These are phyloP conservation scores for Leishmania tropica DNA, from an alignment of 208 protist genomes.

Conservation along the genomic window DNA sequence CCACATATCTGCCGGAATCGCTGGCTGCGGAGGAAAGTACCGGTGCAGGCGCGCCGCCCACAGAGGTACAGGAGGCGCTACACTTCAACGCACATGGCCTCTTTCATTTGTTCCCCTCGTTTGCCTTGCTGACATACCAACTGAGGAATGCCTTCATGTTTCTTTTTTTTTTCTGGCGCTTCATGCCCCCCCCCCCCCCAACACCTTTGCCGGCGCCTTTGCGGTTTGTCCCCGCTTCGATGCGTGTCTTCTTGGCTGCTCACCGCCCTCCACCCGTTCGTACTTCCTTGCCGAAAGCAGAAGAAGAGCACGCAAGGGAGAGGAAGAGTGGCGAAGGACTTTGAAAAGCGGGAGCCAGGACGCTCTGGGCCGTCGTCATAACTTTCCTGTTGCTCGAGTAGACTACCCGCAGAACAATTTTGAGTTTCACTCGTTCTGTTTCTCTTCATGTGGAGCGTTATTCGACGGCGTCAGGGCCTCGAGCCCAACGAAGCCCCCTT, in stretches of 20 bases:
- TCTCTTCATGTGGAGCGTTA: slow-evolving; percentile 71
- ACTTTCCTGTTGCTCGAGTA: neutral
- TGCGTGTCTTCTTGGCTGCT: neutral
- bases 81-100: neutral
- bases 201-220: neutral
- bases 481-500: slow-evolving; percentile 27
- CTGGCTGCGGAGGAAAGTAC: neutral
- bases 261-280: neutral
- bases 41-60: neutral
- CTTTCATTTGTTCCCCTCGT: neutral
- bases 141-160: neutral
- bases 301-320: neutral
- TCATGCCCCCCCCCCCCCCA: neutral
- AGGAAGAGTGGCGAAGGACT: neutral
- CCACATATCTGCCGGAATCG: neutral
- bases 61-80: neutral
- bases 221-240: neutral
- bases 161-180: neutral
- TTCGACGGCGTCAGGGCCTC: slow-evolving; percentile 65
- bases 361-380: neutral
- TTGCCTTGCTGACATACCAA: neutral
- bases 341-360: neutral
- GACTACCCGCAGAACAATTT: neutral
- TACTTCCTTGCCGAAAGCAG: too few species aligned
- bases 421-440: neutral